phyloP scores from a whole-genome alignment of 345 rosid species.

The Psidium friedrichsthalianum region DNA sequence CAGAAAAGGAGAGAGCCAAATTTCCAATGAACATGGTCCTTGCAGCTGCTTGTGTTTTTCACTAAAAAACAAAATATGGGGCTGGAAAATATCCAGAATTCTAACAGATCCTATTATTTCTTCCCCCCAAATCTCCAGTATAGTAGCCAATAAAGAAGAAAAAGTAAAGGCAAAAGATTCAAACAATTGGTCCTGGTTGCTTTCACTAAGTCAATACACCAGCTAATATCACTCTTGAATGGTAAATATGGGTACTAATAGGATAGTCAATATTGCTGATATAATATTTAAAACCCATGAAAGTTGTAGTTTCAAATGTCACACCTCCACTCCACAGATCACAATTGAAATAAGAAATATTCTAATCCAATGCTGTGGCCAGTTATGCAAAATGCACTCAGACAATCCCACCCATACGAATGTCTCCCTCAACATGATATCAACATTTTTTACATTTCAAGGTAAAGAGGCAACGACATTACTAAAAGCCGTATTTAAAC shows the following conservation, averaged over 20 bases:
- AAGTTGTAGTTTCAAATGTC: background rate
- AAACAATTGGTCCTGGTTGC: background rate
- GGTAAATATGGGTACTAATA: background rate
- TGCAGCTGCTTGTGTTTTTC: background rate
- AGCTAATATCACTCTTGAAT: background rate
- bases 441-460: background rate
- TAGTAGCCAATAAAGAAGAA: background rate
- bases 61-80: background rate
- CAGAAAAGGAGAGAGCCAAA: background rate
- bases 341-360: background rate
- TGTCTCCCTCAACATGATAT: background rate
- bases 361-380: background rate
- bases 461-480: background rate
- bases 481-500: background rate
- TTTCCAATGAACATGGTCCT: background rate
- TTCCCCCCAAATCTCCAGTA: background rate
- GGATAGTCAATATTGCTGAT: background rate
- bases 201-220: background rate
- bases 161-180: background rate
- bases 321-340: background rate
- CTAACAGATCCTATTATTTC: background rate
- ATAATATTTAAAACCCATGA: background rate
- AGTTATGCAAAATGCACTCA: background rate
- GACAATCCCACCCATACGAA: background rate
- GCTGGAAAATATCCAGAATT: background rate